phyloP scores from a whole-genome alignment of 176 grass and related monocot species.

The Phoenix dactylifera region DNA sequence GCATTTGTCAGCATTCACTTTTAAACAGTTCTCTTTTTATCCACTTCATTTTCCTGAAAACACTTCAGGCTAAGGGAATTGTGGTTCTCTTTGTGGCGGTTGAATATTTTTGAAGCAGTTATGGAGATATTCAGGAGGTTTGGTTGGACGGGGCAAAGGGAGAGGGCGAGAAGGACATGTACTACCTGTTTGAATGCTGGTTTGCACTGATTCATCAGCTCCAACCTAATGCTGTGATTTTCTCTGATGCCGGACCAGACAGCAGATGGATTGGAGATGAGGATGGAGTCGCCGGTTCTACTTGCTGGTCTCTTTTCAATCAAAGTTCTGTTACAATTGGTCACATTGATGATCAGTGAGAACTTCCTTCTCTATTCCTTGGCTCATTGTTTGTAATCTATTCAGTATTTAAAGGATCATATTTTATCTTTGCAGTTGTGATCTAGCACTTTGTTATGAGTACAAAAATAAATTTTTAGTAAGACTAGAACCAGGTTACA shows the following conservation, averaged over 20 bases:
- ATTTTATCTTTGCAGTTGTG: too few relatives aligned
- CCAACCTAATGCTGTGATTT: slow-evolving; percentile 57
- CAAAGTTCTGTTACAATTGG: slow-evolving; percentile 63
- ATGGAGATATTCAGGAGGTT: slow-evolving; percentile 79
- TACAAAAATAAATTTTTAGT: too few relatives aligned
- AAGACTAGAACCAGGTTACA: too few relatives aligned
- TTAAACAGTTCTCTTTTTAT: too few relatives aligned
- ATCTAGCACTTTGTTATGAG: too few relatives aligned
- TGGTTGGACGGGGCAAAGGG: slow-evolving; percentile 92
- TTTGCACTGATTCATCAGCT: slow-evolving; percentile 90
- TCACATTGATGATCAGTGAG: slow-evolving; percentile 44
- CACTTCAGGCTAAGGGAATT: background rate
- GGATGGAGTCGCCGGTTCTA: slow-evolving; percentile 42
- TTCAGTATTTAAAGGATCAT: too few relatives aligned
- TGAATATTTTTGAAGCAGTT: slow-evolving; percentile 35
- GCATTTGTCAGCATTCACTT: too few relatives aligned
- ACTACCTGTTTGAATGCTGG: slow-evolving; percentile 75
- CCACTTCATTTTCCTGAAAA: too few relatives aligned
- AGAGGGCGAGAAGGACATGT: slow-evolving; percentile 41
- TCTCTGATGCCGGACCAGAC: slow-evolving; percentile 87
- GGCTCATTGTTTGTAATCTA: too few relatives aligned
- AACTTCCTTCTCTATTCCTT: slow-evolving; percentile 5
- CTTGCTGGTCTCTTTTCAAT: slow-evolving; percentile 87
- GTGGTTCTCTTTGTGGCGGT: background rate
- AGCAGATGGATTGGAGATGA: slow-evolving; percentile 86